Base-by-base conservation (phyloP, 495 filamentous ascomycete genomes). In the Neurospora sp. region DNA sequence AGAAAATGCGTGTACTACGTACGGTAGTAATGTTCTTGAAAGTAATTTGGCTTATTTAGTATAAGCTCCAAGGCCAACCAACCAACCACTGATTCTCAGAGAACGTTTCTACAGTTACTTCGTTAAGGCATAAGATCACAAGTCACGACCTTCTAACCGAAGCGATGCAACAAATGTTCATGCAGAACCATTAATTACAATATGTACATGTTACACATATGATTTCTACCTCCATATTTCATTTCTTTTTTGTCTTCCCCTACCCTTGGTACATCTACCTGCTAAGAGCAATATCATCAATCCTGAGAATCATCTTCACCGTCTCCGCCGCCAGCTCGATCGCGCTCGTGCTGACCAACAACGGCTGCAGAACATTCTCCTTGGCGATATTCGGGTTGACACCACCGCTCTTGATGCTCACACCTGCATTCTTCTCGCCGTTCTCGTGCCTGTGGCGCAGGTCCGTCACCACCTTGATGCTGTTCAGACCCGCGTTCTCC, bases 391-490 rank as follows among this genome's bases (percentile, higher is more conserved):
- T 93, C 71, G 90, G 88, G 87, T 96, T 97, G 61, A 99, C 96
- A 70, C 96, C 96, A 9, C 96, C 95, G 79, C 91, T 93, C 87
- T 96, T 93, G 83, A 99, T 98, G 82, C 94, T 97, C 31, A 99
- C 94, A 71, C 96, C 96, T 20, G 96, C 95, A 76, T 97, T 96
- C 85, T 91, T 91, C 88, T 98, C 94, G 69, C 95, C 96, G 81
- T 92, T 89, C 74, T 94, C 96, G 81, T 99, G 96, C 75, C 93
- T 88, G 83, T 97, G 93, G 78, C 96, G 88, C 81, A 99, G 83
- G 73, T 97, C 96, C 42, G 96, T 99, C n/a, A 99, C 96, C 18
- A 99, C 96, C 83, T 94, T 96, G 87, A 99, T 98, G 78, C 91
- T 93, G 86, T 98, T 98, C 72, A 99, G 87, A 41, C 96, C 96